These are phyloP conservation scores for Scheffersomyces titani DNA, from an alignment of 1,139 yeast genomes.

Conservation along the genomic window DNA sequence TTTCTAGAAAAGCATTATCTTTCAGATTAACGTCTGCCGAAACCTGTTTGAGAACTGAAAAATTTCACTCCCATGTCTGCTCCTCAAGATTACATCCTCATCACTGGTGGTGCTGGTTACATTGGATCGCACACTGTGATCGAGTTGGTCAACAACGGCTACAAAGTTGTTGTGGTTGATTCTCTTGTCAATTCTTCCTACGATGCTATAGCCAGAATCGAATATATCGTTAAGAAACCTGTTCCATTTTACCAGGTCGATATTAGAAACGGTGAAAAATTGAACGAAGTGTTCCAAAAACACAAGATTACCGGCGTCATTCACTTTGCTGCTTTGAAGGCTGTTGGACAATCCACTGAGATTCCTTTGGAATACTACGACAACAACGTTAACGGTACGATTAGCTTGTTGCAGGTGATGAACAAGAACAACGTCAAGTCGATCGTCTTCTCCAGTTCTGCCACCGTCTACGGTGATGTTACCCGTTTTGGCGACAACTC, in stretches of 20 bases:
- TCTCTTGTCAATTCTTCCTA: conserved; percentile 67
- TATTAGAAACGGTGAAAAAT: conserved; percentile 50
- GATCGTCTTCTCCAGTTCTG: conserved; percentile 78
- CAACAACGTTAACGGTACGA: conserved; percentile 69
- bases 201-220: conserved; percentile 69
- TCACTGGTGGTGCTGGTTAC: conserved; percentile 88
- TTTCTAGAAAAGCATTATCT: background rate
- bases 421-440: conserved; percentile 46
- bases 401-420: conserved; percentile 59
- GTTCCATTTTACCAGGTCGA: conserved; percentile 66
- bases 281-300: conserved; percentile 49
- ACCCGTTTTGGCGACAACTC: conserved; percentile 57
- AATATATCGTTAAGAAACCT: conserved; percentile 47
- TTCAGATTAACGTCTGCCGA: background rate
- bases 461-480: conserved; percentile 85
- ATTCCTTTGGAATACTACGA: conserved; percentile 73
- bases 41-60: background rate
- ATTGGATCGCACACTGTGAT: conserved; percentile 82
- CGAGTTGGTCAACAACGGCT: conserved; percentile 63
- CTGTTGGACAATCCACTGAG: conserved; percentile 78
- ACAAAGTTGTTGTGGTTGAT: conserved; percentile 72
- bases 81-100: conserved; percentile 48
- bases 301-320: conserved; percentile 62
- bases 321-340: conserved; percentile 86
- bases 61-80: background rate